Evolutionary conservation across 148 eudicot species (phyloP), one percentile per base, ranked within the genome.

Genomic region (Silene uniflora): DNA sequence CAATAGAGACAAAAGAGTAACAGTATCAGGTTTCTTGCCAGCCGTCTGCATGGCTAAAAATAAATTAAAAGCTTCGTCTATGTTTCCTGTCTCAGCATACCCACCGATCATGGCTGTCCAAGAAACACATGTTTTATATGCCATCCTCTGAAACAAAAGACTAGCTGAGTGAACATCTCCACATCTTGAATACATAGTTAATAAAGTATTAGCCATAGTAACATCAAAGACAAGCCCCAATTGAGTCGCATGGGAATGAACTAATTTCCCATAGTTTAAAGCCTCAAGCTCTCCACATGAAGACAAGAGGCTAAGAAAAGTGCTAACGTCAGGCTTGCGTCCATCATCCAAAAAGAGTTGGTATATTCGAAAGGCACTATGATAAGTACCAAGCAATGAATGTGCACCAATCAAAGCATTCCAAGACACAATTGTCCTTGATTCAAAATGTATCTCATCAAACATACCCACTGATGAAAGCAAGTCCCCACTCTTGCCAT

Each of bases 51-150:
- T 89, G 12, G 75, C 66, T 6, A 70, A 70, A 75, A 88, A 89
- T 78, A 91, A 79, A 24, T 81, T 46, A 70, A 84, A 74, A n/a
- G 89, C 96, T 79, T 83, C 83, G 6, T 86, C 87, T 47, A 88
- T 68, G 63, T 86, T 71, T 52, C 96, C 92, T 64, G 44, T 85
- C 60, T 77, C 86, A 25, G 88, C 81, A 79, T 87, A 84, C 25
- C 87, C 84, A 72, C 87, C 82, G 39, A 91, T 86, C 83, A 91
- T 87, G 23, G 81, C 89, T 7, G 87, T 88, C 92, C 96, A 91
- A 0, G 96, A 80, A 73, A 89, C 88, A 76, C 87, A 81, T 11
- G 89, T 85, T 78, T 69, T 86, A 55, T 81, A 80, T 25, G 62
- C 7, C 87, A 90, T 85, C 60, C 61, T 55, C 69, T 83, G 87